Evolutionary conservation across 2,329 filamentous ascomycete genomes (phyloP).

Genomic region (Neonectria magnoliae): DNA sequence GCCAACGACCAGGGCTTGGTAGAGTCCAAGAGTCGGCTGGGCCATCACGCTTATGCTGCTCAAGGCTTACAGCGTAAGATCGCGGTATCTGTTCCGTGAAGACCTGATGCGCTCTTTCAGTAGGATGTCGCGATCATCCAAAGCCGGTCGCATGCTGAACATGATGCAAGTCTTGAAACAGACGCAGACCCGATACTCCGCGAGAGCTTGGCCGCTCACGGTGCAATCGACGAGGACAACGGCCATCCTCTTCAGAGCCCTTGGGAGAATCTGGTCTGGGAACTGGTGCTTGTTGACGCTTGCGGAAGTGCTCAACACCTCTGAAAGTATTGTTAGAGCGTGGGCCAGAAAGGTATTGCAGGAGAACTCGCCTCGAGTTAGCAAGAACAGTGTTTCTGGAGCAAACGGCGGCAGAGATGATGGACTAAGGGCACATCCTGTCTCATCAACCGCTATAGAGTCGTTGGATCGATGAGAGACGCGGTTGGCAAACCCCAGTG

Average conservation of each 20-base stretch:
- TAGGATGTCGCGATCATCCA: neutral
- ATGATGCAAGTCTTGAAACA: constrained; percentile 9
- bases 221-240: constrained; percentile 2
- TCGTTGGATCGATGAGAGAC: constrained; percentile 5
- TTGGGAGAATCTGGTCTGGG: constrained; percentile 10
- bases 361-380: neutral
- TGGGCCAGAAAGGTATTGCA: neutral
- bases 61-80: constrained; percentile 1
- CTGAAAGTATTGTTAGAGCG: neutral
- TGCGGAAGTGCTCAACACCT: neutral
- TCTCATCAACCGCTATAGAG: neutral
- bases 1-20: constrained; percentile 6
- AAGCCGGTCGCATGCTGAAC: constrained; percentile 3
- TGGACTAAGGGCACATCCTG: neutral
- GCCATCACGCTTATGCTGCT: constrained; percentile 5
- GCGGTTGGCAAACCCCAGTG: constrained; percentile 8
- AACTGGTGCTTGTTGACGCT: constrained; percentile 2
- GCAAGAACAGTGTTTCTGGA: constrained; percentile 5
- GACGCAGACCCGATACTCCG: constrained; percentile 7
- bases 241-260: constrained; percentile 8
- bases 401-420: constrained; percentile 2
- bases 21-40: constrained; percentile 8
- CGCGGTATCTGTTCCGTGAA: constrained; percentile 6
- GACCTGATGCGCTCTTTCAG: constrained; percentile 4
- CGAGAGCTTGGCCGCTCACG: constrained; percentile 1